Evolutionary conservation across 495 filamentous ascomycete species (phyloP).

Genomic region (Chaetomium cochliodes): DNA sequence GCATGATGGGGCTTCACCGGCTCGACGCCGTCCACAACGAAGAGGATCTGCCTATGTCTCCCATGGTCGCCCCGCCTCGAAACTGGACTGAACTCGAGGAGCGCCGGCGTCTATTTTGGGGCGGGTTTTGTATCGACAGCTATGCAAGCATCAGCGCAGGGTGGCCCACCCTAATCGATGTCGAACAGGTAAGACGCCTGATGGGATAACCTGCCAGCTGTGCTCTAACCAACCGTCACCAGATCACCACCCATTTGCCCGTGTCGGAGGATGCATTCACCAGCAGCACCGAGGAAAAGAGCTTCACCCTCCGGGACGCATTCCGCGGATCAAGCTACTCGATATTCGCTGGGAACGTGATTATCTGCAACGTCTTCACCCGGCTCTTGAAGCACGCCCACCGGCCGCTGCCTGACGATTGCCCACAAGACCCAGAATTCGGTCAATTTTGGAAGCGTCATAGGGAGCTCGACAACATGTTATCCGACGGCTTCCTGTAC

Average conservation of each 20-base stretch:
- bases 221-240: constrained; percentile 3
- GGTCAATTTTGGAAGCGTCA: constrained; percentile 49
- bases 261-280: constrained; percentile 45
- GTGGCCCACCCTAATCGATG: constrained; percentile 48
- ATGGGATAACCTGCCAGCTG: background rate
- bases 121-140: constrained; percentile 50
- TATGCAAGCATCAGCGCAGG: constrained; percentile 50
- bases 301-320: constrained; percentile 37
- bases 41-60: constrained; percentile 38
- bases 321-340: constrained; percentile 42
- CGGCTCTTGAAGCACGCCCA: constrained; percentile 45
- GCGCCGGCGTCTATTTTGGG: constrained; percentile 54
- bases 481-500: constrained; percentile 49
- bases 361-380: constrained; percentile 45
- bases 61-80: constrained; percentile 39
- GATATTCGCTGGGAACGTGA: constrained; percentile 40
- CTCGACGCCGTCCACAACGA: constrained; percentile 39
- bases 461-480: constrained; percentile 46
- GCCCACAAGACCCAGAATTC: constrained; percentile 40
- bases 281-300: constrained; percentile 36
- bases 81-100: constrained; percentile 54
- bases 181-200: constrained; percentile 34
- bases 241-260: constrained; percentile 50
- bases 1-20: constrained; percentile 51
- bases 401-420: constrained; percentile 40